phyloP scores from a whole-genome alignment of 2,329 filamentous ascomycete species.

The Clarireedia sp. region DNA sequence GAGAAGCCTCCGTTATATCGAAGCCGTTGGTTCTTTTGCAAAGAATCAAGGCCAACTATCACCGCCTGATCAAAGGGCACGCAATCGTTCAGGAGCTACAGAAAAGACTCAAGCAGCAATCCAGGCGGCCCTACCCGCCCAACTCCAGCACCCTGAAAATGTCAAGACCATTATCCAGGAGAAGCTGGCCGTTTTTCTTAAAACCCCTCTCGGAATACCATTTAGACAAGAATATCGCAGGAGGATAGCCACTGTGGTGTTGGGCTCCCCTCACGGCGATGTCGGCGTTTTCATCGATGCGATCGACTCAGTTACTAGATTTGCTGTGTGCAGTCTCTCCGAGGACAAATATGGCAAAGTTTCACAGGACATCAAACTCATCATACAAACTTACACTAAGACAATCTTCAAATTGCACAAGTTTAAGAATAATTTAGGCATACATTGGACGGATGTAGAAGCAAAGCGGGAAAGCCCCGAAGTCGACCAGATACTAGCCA shows the following conservation, averaged over 20 bases:
- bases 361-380: conserved; percentile 67
- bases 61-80: conserved; percentile 10
- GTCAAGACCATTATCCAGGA: conserved; percentile 1
- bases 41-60: conserved; percentile 26
- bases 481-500: conserved; percentile 60
- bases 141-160: background rate
- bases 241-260: conserved; percentile 57
- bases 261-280: conserved; percentile 67
- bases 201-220: conserved; percentile 50
- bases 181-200: conserved; percentile 27
- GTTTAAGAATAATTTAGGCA: conserved; percentile 50
- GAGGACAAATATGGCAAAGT: conserved; percentile 85
- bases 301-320: conserved; percentile 56
- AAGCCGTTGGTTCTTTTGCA: conserved; percentile 22
- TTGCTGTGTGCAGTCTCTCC: conserved; percentile 64
- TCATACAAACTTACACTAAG: conserved; percentile 64
- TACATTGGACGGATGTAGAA: conserved; percentile 74
- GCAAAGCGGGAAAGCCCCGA: conserved; percentile 47
- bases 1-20: conserved; percentile 13
- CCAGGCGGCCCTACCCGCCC: background rate
- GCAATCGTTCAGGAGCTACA: background rate
- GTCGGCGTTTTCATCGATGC: conserved; percentile 62
- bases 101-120: conserved; percentile 1
- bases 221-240: conserved; percentile 65
- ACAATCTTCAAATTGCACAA: conserved; percentile 62